Percentiles rank a stretch among this genome's conserved stretches.
Evolutionary conservation across 2,329 filamentous ascomycete species (phyloP).

Genomic region (Aspergillus floridensis): DNA sequence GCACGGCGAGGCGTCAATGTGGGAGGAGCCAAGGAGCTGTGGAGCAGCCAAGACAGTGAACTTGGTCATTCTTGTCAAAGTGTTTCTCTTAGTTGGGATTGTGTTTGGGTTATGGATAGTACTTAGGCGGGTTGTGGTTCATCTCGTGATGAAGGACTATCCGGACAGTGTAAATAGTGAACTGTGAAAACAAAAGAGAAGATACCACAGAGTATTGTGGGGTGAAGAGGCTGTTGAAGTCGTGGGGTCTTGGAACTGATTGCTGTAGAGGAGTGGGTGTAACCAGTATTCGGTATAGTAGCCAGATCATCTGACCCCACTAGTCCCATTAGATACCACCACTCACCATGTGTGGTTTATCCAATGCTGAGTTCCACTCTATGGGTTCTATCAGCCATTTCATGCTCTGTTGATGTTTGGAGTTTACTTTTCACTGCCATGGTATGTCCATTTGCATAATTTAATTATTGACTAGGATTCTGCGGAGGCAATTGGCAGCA

Average conservation of each 20-base stretch:
- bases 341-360: no score
- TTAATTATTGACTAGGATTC: no score
- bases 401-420: no score
- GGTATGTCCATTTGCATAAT: no score
- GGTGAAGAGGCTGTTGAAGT: no score
- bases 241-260: no score
- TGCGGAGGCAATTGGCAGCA: no score
- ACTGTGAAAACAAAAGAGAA: neutral
- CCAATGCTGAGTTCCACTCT: no score
- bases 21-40: neutral
- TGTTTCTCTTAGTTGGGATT: neutral
- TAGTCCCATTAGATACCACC: neutral
- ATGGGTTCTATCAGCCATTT: no score
- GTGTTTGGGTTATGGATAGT: neutral
- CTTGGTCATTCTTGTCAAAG: neutral
- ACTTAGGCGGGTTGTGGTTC: neutral
- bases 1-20: neutral
- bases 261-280: no score
- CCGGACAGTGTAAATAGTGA: neutral
- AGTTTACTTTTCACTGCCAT: no score
- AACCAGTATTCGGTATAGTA: no score
- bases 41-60: neutral
- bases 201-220: neutral
- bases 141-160: neutral
- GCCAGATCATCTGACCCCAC: neutral